Conservation (phyloP, 148 eudicot species). For the Vaccinium myrtillus region DNA sequence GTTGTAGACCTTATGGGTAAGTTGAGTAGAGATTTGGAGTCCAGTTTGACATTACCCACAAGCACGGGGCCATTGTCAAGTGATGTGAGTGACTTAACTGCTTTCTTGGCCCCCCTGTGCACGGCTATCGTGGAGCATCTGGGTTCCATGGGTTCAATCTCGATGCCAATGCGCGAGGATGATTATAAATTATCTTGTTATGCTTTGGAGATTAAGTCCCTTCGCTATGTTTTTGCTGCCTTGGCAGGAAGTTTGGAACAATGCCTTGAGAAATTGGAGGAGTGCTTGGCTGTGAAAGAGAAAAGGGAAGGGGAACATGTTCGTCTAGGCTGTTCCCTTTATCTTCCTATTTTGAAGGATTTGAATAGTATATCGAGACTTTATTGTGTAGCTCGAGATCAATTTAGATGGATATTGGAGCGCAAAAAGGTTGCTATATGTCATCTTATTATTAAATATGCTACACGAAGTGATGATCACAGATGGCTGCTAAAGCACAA, state of each 20-base stretch:
- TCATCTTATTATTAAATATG: conserved; percentile 51
- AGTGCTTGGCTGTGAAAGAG: conserved; percentile 18
- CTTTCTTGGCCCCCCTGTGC: conserved; percentile 49
- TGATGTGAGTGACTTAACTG: conserved; percentile 59
- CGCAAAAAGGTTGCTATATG: conserved; percentile 43
- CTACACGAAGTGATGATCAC: conserved; percentile 50
- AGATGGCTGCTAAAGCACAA: conserved; percentile 67
- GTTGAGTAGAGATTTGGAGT: conserved; percentile 31
- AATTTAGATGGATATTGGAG: conserved; percentile 49
- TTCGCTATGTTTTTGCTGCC: conserved; percentile 30
- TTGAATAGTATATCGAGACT: conserved; percentile 44
- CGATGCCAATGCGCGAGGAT: conserved; percentile 21
- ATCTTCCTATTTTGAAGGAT: conserved; percentile 69
- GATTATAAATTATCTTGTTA: conserved; percentile 17
- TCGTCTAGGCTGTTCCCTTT: conserved; percentile 43
- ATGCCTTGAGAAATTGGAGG: conserved; percentile 49
- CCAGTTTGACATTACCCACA: conserved; percentile 13
- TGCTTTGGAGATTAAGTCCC: conserved; percentile 29
- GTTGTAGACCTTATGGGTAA: conserved; percentile 48
- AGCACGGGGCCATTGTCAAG: conserved; percentile 20
- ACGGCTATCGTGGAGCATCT: conserved; percentile 21
- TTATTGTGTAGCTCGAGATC: conserved; percentile 40
- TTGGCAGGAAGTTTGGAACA: conserved; percentile 38
- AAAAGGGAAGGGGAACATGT: conserved; percentile 26
- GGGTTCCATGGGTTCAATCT: conserved; percentile 14